Conservation (phyloP, 2,329 filamentous ascomycete species). For the Thelonectria rubi region DNA sequence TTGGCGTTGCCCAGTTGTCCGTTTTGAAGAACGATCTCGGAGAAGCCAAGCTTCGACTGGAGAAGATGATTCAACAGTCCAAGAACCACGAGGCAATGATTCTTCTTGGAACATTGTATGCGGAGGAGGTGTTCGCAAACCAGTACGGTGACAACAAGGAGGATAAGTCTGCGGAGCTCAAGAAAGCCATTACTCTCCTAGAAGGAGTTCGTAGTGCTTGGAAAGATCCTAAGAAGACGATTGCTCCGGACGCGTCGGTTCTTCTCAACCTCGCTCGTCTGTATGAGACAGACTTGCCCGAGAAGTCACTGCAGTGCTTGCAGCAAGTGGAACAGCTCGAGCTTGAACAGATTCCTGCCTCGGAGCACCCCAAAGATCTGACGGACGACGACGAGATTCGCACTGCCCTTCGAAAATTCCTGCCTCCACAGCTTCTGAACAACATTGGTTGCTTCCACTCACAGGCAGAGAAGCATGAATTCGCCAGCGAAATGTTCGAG, state of each 20-base stretch:
- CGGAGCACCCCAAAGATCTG: conserved; percentile 68
- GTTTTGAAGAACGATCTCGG: conserved; percentile 85
- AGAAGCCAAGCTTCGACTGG: conserved; percentile 90
- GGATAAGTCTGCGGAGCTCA: conserved; percentile 84
- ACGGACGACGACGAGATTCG: conserved; percentile 68
- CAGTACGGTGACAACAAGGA: conserved; percentile 79
- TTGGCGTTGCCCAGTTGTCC: conserved; percentile 89
- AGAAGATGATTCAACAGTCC: conserved; percentile 91
- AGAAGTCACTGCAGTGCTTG: conserved; percentile 91
- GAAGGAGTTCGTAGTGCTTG: conserved; percentile 87
- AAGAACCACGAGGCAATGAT: conserved; percentile 90
- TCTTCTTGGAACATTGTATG: conserved; percentile 88
- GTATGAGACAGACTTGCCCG: conserved; percentile 85
- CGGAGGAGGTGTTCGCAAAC: conserved; percentile 89
- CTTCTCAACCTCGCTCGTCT: conserved; percentile 90
- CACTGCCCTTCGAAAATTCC: conserved; percentile 73
- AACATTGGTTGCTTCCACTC: conserved; percentile 98
- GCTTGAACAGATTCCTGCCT: conserved; percentile 77
- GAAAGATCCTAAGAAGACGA: conserved; percentile 91
- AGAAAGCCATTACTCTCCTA: conserved; percentile 85
- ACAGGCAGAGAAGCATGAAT: conserved; percentile 81
- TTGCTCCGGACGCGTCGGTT: conserved; percentile 84
- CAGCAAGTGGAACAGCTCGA: conserved; percentile 93
- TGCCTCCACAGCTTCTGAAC: conserved; percentile 92
- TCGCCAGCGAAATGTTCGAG: conserved; percentile 89